Evolutionary conservation across 108 stramenopile genomes (phyloP).

Genomic region (Heterococcus sp.): DNA sequence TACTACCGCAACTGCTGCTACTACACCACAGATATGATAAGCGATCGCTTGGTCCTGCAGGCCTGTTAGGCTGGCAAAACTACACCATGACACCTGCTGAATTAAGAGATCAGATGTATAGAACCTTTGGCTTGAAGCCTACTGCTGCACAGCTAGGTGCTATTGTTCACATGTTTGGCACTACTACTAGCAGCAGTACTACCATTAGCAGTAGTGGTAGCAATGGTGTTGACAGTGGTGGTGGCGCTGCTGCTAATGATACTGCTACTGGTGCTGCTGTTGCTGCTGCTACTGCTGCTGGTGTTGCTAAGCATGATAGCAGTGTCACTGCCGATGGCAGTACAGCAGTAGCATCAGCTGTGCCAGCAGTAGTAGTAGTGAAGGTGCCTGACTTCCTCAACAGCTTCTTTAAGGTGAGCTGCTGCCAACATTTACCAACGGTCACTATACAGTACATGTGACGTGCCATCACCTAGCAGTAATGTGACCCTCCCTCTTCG

Average conservation of each 20-base stretch:
- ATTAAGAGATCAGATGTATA: conserved; percentile 30
- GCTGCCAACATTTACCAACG: no score
- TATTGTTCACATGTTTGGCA: conserved; percentile 21
- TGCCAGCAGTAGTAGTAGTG: conserved; percentile 1
- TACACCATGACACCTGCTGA: conserved; percentile 30
- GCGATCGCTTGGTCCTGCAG: conserved; percentile 25
- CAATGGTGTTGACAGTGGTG: not conserved
- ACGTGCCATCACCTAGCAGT: no score
- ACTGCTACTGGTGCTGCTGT: no score
- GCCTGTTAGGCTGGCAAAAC: conserved; percentile 42
- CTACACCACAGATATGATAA: conserved; percentile 15
- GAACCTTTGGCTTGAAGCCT: conserved; percentile 32
- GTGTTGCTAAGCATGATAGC: no score
- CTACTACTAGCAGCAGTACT: not conserved
- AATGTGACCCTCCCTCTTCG: no score
- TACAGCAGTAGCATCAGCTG: no score
- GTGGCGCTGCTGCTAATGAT: no score
- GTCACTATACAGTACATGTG: no score
- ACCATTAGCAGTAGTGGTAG: not conserved
- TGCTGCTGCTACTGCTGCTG: no score
- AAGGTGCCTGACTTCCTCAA: conserved; percentile 38
- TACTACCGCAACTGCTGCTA: no score
- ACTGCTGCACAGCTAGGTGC: conserved; percentile 44
- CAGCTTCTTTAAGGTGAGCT: conserved; percentile 29
- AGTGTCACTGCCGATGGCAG: no score